Evolutionary conservation across 768 basidiomycete genomes (phyloP), one percentile per base, ranked within the genome.

Genomic region (Lactarius trivialis): DNA sequence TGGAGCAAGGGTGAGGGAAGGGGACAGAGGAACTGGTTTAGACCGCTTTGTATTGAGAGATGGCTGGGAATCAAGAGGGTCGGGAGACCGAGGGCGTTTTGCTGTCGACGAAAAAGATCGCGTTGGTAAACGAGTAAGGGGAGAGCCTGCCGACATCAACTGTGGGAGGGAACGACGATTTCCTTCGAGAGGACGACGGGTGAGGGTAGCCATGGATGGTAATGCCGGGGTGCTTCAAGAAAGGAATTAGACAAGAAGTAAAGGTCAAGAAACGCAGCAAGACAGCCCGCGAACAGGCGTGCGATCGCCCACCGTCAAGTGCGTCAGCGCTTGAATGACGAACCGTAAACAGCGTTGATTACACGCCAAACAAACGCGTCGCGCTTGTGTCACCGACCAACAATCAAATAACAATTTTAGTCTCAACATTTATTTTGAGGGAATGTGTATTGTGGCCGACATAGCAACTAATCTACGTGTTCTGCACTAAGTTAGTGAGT

Each of bases 311-410:
- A 49, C 43, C 45, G 36, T 54, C 21, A 24, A 24, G 21, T 48
- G 45, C 45, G 45, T 48, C 21, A 48, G 45, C 45, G 21, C 45
- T 24, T 48, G 45, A 48, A 48, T 24, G 24, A 48, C 21, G 43
- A 37, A n/a, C 43, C 21, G 43, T 17, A 48, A 48, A 24, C 45
- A 48, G 45, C 45, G 45, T 48, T 48, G 45, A 48, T 26, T 24
- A 48, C 45, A 48, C 24, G 45, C 61, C 61, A 67, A 67, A 67
- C 61, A 67, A 67, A 66, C 67, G 67, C 67, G 67, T 65, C 65
- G 64, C 64, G 64, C 49, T 45, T 51, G 8, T 28, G 51, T 48
- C 45, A 48, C 45, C 24, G 45, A 24, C 5, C 45, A 48, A 48
- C 45, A 24, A 48, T 24, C 45, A 24, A 48, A n/a, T n/a, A n/a